Evolutionary conservation across 805 yeast genomes (phyloP), one percentile per base, ranked within the genome.

Genomic region (Yamadazyma laniorum): DNA sequence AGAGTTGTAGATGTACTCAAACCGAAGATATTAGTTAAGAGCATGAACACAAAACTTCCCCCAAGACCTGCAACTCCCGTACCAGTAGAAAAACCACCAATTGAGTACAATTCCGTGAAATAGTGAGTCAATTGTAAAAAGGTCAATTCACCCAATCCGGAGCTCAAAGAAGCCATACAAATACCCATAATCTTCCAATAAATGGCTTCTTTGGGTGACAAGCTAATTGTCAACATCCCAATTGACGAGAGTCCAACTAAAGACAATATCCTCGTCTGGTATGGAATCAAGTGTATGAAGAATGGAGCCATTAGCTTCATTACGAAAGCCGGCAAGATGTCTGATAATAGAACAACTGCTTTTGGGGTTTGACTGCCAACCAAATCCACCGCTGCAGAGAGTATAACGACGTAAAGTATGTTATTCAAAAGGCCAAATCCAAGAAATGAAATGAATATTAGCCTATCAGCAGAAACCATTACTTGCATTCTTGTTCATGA

Each of bases 21-120:
- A 1, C 77, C 70, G 16, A 85, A 33, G 53, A 88, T 63, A 1
- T 91, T 82, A 0, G 97, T 91, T 50, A 86, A 44, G 1, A 83
- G 48, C 72, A 91, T 52, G 53, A 77, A 90, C 11, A 75, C 53
- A 37, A 84, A 85, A 39, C 90, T 79, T 0, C 98, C 99, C 14
- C 77, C 73, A 4, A 91, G 58, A 0, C 99, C 99, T 1, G 99
- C 98, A 14, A 88, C 95, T 3, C 99, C 98, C 0, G 98, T 91
- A 1, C 99, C 99, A 6, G 89, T 77, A 15, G 95, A 85, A 79
- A 95, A 91, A 0, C 95, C 97, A 34, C 82, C 79, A 32, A 91
- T 65, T 3, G 95, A 69, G n/a, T 56, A 48, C 13, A 70, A 68
- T 14, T 69, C 72, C n/a, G 47, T 39, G 57, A 79, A 88, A 50